phyloP scores from a whole-genome alignment of 441 rosid genomes.

The Mallotus japonicus region DNA sequence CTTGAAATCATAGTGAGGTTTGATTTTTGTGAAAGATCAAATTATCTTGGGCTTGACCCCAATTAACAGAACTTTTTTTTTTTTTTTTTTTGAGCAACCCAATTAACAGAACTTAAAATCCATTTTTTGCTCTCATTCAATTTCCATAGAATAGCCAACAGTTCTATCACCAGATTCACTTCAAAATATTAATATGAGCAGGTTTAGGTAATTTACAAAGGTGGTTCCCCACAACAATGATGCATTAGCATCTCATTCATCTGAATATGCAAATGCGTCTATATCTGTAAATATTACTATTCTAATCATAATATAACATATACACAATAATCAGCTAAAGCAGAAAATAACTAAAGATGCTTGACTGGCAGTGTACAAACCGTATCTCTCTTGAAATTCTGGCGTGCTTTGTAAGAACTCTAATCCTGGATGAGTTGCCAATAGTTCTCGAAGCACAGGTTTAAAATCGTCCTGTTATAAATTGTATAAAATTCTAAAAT shows the following conservation, averaged over 20 bases:
- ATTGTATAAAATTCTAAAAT: slow-evolving; percentile 16
- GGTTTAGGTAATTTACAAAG: background rate
- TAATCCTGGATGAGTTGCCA: slow-evolving; percentile 97
- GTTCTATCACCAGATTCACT: background rate
- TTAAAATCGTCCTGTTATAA: slow-evolving; percentile 87
- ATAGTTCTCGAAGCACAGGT: slow-evolving; percentile 74
- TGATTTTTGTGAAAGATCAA: background rate
- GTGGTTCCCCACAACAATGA: background rate
- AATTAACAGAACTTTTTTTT: no score
- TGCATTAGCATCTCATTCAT: slow-evolving; percentile 4
- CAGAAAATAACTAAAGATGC: slow-evolving; percentile 10
- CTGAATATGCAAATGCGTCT: background rate
- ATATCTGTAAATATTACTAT: background rate
- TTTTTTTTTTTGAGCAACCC: no score
- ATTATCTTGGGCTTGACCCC: background rate
- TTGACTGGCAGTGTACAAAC: slow-evolving; percentile 41
- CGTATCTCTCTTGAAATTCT: slow-evolving; percentile 99
- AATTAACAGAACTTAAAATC: no score
- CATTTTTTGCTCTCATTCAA: background rate
- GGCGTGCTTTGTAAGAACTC: slow-evolving; percentile 96
- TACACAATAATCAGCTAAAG: slow-evolving; percentile 13
- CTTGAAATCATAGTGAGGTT: background rate
- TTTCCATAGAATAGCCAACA: background rate
- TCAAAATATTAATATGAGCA: background rate
- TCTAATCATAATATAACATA: background rate